phyloP scores from a whole-genome alignment of 148 eudicot genomes.

The Camellia lanceoleosa region DNA sequence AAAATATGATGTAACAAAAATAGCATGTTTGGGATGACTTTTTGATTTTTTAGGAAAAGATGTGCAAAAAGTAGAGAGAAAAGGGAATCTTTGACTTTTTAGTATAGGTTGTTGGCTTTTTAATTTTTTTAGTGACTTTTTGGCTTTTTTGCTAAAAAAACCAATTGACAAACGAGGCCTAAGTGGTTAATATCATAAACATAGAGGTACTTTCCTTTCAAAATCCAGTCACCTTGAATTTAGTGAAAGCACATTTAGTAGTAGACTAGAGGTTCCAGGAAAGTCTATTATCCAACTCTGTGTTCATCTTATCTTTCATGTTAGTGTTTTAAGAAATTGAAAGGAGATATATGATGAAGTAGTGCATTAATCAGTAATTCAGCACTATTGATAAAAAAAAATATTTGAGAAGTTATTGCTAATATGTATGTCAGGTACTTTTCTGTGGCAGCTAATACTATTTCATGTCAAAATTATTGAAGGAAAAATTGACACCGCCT shows the following conservation, averaged over 20 bases:
- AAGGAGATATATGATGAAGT: not conserved
- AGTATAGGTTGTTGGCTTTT: too few species aligned
- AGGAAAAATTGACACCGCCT: conserved; percentile 18
- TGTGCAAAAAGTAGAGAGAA: too few species aligned
- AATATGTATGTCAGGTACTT: not conserved
- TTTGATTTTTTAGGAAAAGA: too few species aligned
- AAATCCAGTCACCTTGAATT: not conserved
- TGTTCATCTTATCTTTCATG: not conserved
- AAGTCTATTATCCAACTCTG: not conserved
- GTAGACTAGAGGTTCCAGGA: conserved; percentile 2
- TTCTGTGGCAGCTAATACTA: not conserved
- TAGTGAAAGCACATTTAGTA: not conserved
- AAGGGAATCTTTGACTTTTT: too few species aligned
- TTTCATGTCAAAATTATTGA: not conserved
- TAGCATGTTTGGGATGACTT: too few species aligned
- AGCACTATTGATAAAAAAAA: not conserved
- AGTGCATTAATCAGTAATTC: not conserved
- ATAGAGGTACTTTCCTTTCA: not conserved
- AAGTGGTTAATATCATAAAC: not conserved
- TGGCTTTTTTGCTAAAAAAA: too few species aligned
- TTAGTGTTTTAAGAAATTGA: not conserved
- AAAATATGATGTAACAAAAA: too few species aligned
- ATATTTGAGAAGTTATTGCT: not conserved
- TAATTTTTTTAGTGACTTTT: too few species aligned
- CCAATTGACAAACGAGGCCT: too few species aligned